Base-by-base conservation (phyloP, 2,329 filamentous ascomycete species). In the Pseudogymnoascus sp. region DNA sequence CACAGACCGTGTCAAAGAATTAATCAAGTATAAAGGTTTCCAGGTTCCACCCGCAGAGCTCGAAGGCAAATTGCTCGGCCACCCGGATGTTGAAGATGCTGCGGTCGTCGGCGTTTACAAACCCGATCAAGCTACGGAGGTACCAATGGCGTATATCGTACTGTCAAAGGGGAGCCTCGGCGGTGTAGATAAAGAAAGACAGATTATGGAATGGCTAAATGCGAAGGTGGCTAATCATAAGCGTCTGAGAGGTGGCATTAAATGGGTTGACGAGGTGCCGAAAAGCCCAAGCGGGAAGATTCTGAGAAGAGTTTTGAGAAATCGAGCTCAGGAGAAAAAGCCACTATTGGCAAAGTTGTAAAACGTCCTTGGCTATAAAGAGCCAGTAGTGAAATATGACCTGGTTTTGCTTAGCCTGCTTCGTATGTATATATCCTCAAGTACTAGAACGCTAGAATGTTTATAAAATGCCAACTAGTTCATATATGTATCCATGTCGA, bases 31-130 rank as follows among this genome's bases (percentile, higher is more conserved):
- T 61, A 79, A 80, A 65, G 79, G 79, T 2, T 70, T 79, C 39
- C 78, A 81, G 68, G 77, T 81, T 15, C 75, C 79, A 9, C 79
- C 79, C 0, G 77, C 78, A 0, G 79, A 81, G 63, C 69, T 81
- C 1, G 79, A 81, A 69, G 77, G 73, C 0, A 58, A 78, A 33
- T 68, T 81, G 0, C 61, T 80, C 3, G 71, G 69, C 6, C 76
- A 80, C 63, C 70, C 71, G 1, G 64, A 70, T 2, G 71, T 81
- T 5, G 65, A 71, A 1, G 79, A 81, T 66, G 77, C 76, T 0
- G 76, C 76, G 6, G 79, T 81, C 27, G 77, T 80, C 42, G 77
- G 76, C 4, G 76, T 84, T 15, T 58, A 38, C 31, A 70, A 78
- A 6, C 67, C 69, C 17, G 71, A 70, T 3, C 70, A 73, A 6